Conservation (phyloP, 2,329 filamentous ascomycete species). For the Chrysosporium keratinophilum region DNA sequence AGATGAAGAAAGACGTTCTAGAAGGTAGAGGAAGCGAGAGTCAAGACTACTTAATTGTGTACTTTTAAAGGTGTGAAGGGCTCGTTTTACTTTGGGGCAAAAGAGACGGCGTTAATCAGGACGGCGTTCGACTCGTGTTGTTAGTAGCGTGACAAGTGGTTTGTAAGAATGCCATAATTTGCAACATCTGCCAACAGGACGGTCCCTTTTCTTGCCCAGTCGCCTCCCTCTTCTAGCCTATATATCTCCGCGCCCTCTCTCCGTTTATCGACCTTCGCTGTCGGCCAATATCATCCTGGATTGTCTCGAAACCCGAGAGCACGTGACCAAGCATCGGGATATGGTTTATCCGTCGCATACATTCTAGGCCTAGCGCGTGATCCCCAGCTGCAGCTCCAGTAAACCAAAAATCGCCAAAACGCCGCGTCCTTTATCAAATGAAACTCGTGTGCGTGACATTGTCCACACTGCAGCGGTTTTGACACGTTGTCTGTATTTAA, state of each 20-base stretch:
- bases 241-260: neutral
- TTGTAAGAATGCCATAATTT: slow-evolving; percentile 3
- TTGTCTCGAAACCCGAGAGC: neutral
- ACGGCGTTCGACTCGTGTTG: neutral
- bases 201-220: neutral
- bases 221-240: neutral
- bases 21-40: slow-evolving; percentile 30
- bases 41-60: neutral
- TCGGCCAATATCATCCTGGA: neutral
- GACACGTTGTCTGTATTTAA: neutral
- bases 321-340: neutral
- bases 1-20: slow-evolving; percentile 66
- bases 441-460: neutral
- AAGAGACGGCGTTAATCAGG: neutral
- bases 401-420: slow-evolving; percentile 9
- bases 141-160: slow-evolving; percentile 4
- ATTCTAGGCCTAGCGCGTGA: neutral
- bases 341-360: neutral
- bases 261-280: neutral
- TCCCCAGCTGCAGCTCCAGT: neutral
- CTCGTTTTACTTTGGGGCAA: neutral
- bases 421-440: slow-evolving; percentile 3
- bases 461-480: neutral
- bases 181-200: neutral
- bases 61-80: neutral